These are phyloP conservation scores for Trichoderma arundinaceum DNA, from an alignment of 2,329 filamentous ascomycete species.

Conservation along the genomic window DNA sequence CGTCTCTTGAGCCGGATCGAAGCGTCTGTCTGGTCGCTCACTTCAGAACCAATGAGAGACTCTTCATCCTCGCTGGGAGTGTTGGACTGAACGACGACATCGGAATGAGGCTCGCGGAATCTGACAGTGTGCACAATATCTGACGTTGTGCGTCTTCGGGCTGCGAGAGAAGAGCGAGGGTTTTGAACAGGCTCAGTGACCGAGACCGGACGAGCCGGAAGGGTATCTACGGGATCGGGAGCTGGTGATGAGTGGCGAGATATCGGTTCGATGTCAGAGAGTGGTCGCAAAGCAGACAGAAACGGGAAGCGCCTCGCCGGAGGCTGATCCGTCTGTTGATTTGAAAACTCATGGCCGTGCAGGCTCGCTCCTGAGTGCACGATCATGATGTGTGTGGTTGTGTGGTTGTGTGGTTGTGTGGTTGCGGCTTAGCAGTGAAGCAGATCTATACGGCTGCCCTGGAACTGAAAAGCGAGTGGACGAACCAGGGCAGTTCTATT, in stretches of 20 bases:
- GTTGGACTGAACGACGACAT: constrained; percentile 38
- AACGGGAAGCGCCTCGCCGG: constrained; percentile 48
- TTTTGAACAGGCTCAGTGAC: constrained; percentile 15
- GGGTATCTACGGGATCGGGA: not conserved
- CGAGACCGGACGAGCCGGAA: constrained; percentile 16
- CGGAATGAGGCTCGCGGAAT: constrained; percentile 49
- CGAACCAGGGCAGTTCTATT: constrained; percentile 11
- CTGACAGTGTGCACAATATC: constrained; percentile 50
- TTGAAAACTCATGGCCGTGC: constrained; percentile 65
- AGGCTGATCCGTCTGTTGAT: constrained; percentile 42
- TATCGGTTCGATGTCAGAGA: constrained; percentile 41
- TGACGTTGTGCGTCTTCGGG: constrained; percentile 44
- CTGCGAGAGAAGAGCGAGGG: constrained; percentile 27
- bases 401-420: not conserved
- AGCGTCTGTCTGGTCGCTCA: constrained; percentile 54
- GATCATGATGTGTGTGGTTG: constrained; percentile 53
- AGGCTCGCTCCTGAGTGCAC: constrained; percentile 64
- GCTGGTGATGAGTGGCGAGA: constrained; percentile 9
- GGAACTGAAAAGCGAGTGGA: not conserved
- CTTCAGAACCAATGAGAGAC: constrained; percentile 49
- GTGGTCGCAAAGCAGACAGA: constrained; percentile 50
- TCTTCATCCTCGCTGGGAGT: constrained; percentile 57
- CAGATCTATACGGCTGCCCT: constrained; percentile 12
- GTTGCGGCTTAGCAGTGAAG: not conserved
- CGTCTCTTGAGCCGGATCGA: constrained; percentile 48